Evolutionary conservation across 768 basidiomycete species (phyloP).

Genomic region (Leccinum disarticulatum): DNA sequence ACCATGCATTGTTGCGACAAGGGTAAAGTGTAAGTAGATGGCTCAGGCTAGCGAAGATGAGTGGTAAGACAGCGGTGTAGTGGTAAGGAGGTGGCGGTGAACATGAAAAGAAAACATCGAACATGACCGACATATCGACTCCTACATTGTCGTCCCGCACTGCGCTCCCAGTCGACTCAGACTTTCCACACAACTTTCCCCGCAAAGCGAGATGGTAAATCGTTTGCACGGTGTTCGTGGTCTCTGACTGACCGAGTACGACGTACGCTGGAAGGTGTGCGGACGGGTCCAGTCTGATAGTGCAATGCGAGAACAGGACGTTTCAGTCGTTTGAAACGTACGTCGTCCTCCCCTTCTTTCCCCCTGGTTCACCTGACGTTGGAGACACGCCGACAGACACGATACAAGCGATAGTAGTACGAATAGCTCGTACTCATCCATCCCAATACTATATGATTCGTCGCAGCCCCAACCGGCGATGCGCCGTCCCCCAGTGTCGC

Average conservation of each 20-base stretch:
- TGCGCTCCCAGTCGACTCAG: conserved; percentile 22
- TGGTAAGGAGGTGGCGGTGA: not conserved
- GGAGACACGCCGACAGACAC: not conserved
- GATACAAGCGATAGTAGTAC: not conserved
- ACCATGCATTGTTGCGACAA: too few species aligned
- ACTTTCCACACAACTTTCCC: conserved; percentile 46
- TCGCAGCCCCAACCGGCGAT: not conserved
- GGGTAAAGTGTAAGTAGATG: too few species aligned
- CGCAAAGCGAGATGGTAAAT: conserved; percentile 56
- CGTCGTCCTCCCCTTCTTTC: not conserved
- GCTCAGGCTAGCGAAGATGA: too few species aligned
- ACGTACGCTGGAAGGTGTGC: conserved; percentile 55
- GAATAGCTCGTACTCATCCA: not conserved
- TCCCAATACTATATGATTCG: not conserved
- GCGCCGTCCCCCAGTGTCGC: not conserved
- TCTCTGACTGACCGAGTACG: not conserved
- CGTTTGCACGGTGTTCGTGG: not conserved
- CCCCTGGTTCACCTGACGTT: not conserved
- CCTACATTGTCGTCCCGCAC: conserved; percentile 9
- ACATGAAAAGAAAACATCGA: too few species aligned
- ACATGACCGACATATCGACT: conserved; percentile 12
- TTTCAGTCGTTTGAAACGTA: conserved; percentile 58
- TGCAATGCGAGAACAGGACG: conserved; percentile 68
- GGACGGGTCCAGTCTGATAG: conserved; percentile 68
- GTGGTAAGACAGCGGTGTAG: too few species aligned